Percentiles rank a stretch among this genome's conserved stretches.
Evolutionary conservation across 805 yeast genomes (phyloP).

Genomic region (Nakazawaea ernobii): DNA sequence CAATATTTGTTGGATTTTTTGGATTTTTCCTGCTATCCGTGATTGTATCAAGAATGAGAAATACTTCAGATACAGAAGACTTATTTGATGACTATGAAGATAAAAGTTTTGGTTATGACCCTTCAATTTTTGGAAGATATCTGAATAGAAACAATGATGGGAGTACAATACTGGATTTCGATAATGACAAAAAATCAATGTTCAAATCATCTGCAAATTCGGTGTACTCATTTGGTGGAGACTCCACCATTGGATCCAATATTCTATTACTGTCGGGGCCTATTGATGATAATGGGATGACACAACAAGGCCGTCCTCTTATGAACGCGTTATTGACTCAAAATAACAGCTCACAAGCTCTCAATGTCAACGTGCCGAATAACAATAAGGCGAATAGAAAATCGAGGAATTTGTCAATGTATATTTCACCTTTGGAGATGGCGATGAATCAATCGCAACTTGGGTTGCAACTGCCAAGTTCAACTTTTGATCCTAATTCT

Average conservation of each 20-base stretch:
- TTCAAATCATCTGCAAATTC: neutral
- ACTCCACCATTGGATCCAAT: neutral
- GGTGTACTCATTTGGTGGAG: slow-evolving; percentile 5
- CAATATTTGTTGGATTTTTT: slow-evolving; percentile 14
- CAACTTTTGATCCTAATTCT: slow-evolving; percentile 3
- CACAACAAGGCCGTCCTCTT: slow-evolving; percentile 19
- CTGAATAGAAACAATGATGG: neutral
- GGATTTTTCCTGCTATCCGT: slow-evolving; percentile 1
- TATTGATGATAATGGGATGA: slow-evolving; percentile 8
- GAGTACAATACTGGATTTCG: neutral
- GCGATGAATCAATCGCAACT: slow-evolving; percentile 14
- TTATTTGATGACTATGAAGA: slow-evolving; percentile 5
- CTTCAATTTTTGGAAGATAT: slow-evolving; percentile 6
- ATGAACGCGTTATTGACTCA: slow-evolving; percentile 4
- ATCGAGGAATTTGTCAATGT: slow-evolving; percentile 13
- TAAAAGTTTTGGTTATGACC: slow-evolving; percentile 6
- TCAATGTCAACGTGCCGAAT: slow-evolving; percentile 5
- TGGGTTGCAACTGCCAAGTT: neutral
- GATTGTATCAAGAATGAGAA: slow-evolving; percentile 6
- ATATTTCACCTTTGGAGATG: slow-evolving; percentile 22
- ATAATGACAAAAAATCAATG: neutral
- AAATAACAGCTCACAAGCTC: slow-evolving; percentile 12
- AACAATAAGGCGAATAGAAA: slow-evolving; percentile 11
- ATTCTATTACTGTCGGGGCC: neutral
- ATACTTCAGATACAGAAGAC: slow-evolving; percentile 1